These are phyloP conservation scores for Crotalaria pallida DNA, from an alignment of 306 rosid species.

Conservation along the genomic window DNA sequence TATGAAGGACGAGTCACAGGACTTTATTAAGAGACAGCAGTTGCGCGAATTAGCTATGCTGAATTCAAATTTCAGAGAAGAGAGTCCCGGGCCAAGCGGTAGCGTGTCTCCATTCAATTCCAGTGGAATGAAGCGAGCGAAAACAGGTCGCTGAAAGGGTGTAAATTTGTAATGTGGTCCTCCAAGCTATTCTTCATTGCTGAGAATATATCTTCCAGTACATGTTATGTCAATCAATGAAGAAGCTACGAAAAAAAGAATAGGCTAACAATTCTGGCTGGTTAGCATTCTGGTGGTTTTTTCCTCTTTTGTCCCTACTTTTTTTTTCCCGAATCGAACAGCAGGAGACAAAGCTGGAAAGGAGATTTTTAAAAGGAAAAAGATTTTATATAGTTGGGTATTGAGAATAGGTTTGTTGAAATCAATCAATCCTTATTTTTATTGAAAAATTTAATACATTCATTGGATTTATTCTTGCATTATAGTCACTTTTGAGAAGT, in stretches of 20 bases:
- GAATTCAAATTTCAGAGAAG: slow-evolving; percentile 89
- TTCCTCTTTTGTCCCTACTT: slow-evolving; percentile 17
- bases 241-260: slow-evolving; percentile 33
- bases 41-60: slow-evolving; percentile 82
- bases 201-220: slow-evolving; percentile 25
- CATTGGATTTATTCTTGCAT: slow-evolving; percentile 98
- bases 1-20: slow-evolving; percentile 88
- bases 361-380: slow-evolving; percentile 26
- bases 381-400: slow-evolving; percentile 42
- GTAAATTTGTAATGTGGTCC: slow-evolving; percentile 30
- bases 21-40: slow-evolving; percentile 87
- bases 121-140: slow-evolving; percentile 93
- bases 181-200: slow-evolving; percentile 29
- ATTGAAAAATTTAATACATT: slow-evolving; percentile 49
- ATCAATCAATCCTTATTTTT: slow-evolving; percentile 40
- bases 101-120: slow-evolving; percentile 91
- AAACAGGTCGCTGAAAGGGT: slow-evolving; percentile 69
- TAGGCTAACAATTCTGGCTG: slow-evolving; percentile 65
- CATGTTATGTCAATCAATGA: slow-evolving; percentile 31
- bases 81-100: slow-evolving; percentile 88
- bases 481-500: slow-evolving; percentile 56
- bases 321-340: slow-evolving; percentile 32
- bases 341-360: slow-evolving; percentile 25
- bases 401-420: slow-evolving; percentile 67
- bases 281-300: slow-evolving; percentile 61